Conservation (phyloP, 768 basidiomycete species). For the Amanita brunnescens region DNA sequence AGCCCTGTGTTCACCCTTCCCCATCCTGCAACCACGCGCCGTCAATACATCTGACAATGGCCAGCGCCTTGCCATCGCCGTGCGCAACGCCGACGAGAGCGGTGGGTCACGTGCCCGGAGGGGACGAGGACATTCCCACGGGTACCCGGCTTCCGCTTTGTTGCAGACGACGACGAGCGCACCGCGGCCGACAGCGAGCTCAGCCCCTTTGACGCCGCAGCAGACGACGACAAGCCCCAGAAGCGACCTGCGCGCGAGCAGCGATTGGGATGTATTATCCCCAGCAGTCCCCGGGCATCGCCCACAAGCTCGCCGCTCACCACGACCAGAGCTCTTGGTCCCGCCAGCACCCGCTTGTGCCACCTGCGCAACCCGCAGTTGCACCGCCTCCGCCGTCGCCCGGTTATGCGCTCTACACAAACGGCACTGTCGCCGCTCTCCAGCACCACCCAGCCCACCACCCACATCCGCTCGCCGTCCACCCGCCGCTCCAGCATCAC, state of each 20-base stretch:
- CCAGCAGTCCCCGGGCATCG: slow-evolving; percentile 75
- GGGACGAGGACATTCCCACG: neutral
- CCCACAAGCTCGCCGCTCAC: slow-evolving; percentile 66
- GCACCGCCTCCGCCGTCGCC: slow-evolving; percentile 65
- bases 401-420: slow-evolving; percentile 69
- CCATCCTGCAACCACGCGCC: neutral
- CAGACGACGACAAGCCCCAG: neutral
- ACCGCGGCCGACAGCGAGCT: neutral
- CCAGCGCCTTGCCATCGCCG: neutral
- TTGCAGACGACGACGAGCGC: slow-evolving; percentile 12
- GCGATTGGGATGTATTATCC: slow-evolving; percentile 60
- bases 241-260: neutral
- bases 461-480: slow-evolving; percentile 36
- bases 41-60: no score
- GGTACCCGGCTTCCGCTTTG: slow-evolving; percentile 1
- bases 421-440: slow-evolving; percentile 52
- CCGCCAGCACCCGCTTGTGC: slow-evolving; percentile 42
- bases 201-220: neutral
- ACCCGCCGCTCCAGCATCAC: slow-evolving; percentile 51
- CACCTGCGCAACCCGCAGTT: slow-evolving; percentile 43
- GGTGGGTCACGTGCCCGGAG: slow-evolving; percentile 1
- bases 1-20: neutral
- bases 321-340: slow-evolving; percentile 73
- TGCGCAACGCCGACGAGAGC: neutral
- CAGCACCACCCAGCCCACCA: slow-evolving; percentile 55